phyloP scores from a whole-genome alignment of 139 green algal genomes.

The Parachlorella kessleri region DNA sequence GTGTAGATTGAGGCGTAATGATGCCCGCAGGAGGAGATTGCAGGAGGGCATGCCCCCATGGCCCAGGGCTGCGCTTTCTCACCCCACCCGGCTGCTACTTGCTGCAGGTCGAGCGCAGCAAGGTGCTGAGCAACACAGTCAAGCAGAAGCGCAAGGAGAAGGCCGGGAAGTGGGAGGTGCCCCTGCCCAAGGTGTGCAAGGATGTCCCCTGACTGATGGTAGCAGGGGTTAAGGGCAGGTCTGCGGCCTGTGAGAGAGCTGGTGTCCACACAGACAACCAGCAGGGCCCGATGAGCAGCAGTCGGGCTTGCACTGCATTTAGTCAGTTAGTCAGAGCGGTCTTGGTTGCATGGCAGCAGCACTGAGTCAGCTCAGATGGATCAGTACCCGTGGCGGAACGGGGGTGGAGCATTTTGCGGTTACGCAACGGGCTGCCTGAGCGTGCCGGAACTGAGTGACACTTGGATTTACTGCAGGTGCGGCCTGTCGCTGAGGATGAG shows the following conservation, averaged over 20 bases:
- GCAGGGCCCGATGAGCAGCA: not conserved
- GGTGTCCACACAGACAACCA: no score
- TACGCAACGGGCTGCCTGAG: no score
- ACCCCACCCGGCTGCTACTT: not conserved
- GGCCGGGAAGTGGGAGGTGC: slow-evolving; percentile 99
- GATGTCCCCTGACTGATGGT: no score
- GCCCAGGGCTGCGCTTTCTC: not conserved
- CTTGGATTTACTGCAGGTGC: slow-evolving; percentile 78
- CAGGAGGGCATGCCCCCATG: not conserved
- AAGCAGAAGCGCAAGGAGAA: slow-evolving; percentile 99
- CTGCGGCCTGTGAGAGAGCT: no score
- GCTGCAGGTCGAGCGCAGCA: slow-evolving; percentile 87
- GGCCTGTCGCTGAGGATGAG: slow-evolving; percentile 97
- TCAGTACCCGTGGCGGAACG: no score
- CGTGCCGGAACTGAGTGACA: no score
- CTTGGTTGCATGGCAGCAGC: no score
- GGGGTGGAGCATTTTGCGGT: no score
- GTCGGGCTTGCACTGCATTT: not conserved
- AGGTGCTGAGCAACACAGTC: slow-evolving; percentile 99
- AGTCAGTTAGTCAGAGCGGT: not conserved
- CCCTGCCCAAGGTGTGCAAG: slow-evolving; percentile 95
- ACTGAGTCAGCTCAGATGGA: no score
- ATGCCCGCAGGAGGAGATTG: no score
- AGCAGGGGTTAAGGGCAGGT: no score
- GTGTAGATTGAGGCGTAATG: no score